These are phyloP conservation scores for Metschnikowia lachancei DNA, from an alignment of 805 yeast genomes.

Conservation along the genomic window DNA sequence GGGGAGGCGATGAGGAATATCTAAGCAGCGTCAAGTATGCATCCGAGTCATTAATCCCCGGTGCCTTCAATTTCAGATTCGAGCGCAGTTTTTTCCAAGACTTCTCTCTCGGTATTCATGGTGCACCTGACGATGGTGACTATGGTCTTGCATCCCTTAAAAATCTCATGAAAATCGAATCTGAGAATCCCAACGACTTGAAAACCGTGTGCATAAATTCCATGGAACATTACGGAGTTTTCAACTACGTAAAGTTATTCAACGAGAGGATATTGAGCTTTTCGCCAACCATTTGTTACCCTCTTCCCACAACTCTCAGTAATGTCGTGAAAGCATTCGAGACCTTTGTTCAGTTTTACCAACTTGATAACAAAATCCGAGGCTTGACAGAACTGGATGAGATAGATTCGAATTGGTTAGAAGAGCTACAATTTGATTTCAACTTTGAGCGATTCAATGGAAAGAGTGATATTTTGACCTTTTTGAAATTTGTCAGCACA, in stretches of 20 bases:
- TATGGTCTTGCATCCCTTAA: constrained; percentile 10
- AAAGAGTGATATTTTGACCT: constrained; percentile 32
- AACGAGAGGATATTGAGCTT: constrained; percentile 62
- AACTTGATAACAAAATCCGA: constrained; percentile 24
- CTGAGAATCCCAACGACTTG: constrained; percentile 17
- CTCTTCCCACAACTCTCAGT: constrained; percentile 60
- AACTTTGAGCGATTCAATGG: constrained; percentile 30
- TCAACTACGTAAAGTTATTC: constrained; percentile 37
- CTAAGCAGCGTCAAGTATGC: constrained; percentile 72
- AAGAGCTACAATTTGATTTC: constrained; percentile 27
- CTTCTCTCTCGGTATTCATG: constrained; percentile 10
- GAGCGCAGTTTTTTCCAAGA: constrained; percentile 45
- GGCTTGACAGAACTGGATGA: constrained; percentile 25
- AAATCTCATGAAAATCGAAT: constrained; percentile 3
- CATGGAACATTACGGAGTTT: constrained; percentile 33
- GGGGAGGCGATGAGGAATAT: constrained; percentile 69
- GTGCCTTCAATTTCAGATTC: constrained; percentile 71
- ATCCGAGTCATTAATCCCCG: constrained; percentile 75
- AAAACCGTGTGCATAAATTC: constrained; percentile 19
- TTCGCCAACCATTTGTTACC: constrained; percentile 80
- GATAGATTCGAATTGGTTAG: constrained; percentile 26
- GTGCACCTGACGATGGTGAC: not conserved
- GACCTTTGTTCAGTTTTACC: constrained; percentile 24
- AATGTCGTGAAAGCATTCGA: constrained; percentile 54
- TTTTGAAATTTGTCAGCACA: constrained; percentile 37